Conservation (phyloP, 306 rosid genomes). For the Fragaria nilgerrensis region DNA sequence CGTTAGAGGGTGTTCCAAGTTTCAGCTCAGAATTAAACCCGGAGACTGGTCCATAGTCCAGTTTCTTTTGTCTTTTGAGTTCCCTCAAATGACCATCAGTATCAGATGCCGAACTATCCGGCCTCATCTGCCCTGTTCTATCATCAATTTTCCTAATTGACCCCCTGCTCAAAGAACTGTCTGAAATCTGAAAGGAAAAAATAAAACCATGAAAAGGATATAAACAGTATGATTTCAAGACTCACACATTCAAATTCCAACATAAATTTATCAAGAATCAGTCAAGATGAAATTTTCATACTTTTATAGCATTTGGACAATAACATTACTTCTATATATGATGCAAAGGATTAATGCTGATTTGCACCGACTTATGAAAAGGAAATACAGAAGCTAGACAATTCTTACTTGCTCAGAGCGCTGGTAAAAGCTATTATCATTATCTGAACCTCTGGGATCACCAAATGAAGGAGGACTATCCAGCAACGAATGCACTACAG, state of each 20-base stretch:
- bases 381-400: neutral
- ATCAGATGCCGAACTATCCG: slow-evolving; percentile 52
- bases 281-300: neutral
- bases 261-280: neutral
- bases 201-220: neutral
- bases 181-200: slow-evolving; percentile 29
- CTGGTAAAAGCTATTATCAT: slow-evolving; percentile 50
- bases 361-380: neutral
- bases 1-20: slow-evolving; percentile 19
- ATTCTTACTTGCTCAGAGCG: slow-evolving; percentile 49
- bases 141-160: slow-evolving; percentile 32
- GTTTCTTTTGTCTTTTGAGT: slow-evolving; percentile 52
- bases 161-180: slow-evolving; percentile 42
- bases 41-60: slow-evolving; percentile 18
- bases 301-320: neutral
- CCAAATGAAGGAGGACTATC: slow-evolving; percentile 67
- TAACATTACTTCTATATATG: neutral
- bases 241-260: neutral
- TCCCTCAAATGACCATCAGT: slow-evolving; percentile 50
- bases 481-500: slow-evolving; percentile 39
- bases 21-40: slow-evolving; percentile 15
- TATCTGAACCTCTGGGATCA: slow-evolving; percentile 67
- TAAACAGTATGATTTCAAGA: neutral
- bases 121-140: slow-evolving; percentile 35
- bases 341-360: neutral